Base-by-base conservation (phyloP, 1,139 yeast species). In the Diutina siamensis region DNA sequence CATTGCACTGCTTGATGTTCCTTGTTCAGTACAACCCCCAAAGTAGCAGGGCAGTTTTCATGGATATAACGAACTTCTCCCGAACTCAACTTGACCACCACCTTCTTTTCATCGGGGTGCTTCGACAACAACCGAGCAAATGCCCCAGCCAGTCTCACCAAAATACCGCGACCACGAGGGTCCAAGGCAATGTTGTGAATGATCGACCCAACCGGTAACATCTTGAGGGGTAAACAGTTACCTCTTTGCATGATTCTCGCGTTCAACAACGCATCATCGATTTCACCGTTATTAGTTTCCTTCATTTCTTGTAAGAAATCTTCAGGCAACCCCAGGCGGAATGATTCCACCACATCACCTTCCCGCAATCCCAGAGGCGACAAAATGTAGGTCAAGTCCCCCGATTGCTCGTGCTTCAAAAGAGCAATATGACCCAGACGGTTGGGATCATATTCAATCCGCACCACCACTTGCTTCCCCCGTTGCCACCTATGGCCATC, bases 371-470 rank as follows among this genome's bases (percentile, higher is more conserved):
- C 98, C 50, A 88, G 92, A 47, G 94, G 79, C 0, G 99, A 97
- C 48, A 88, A 66, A 46, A 92, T 86, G 61, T 92, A 92, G 12
- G 92, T 75, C 50, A 81, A 65, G 50, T 76, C 71, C 2, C 78
- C 80, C 0, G 92, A 73, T 35, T 66, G 74, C 48, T 71, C 64
- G 61, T 84, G 82, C 61, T 81, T 74, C 44, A 94, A 58, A 50
- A 92, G 68, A 1, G 99, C 99, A 62, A 92, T 83, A 64, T 92
- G 99, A 5, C 94, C 86, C 4, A 94, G 77, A 69, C 99, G 77
- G 58, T 86, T 86, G 44, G 99, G 99, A 64, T 92, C 99, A 60
- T 88, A 87, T 64, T 92, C 99, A 49, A 92, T 86, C 59, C 99
- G 74, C 48, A 81, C 68, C 20, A 92, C 97, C 20, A 77, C 74